Percentiles rank a stretch among this genome's conserved stretches.
These are phyloP conservation scores for Tuber magnatum DNA, from an alignment of 495 filamentous ascomycete genomes.

Conservation along the genomic window DNA sequence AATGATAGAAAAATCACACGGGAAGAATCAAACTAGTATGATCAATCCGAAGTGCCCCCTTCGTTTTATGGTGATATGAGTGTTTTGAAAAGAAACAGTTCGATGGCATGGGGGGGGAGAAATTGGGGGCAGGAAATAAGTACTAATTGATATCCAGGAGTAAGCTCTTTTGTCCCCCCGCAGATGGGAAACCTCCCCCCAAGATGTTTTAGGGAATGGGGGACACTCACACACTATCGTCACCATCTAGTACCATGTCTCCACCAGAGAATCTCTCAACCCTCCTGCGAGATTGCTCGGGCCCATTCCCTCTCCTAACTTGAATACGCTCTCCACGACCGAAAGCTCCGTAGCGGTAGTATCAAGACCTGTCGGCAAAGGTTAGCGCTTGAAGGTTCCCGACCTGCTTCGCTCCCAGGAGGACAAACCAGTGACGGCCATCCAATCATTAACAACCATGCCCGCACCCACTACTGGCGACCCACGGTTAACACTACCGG, in stretches of 20 bases:
- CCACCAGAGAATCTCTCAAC: conserved; percentile 95
- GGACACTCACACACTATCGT: not conserved
- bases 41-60: not conserved
- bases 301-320: conserved; percentile 78
- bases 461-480: conserved; percentile 91
- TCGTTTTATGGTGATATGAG: not conserved
- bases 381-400: conserved; percentile 43
- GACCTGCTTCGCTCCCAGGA: not conserved
- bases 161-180: not conserved
- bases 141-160: not conserved
- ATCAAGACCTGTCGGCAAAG: conserved; percentile 57
- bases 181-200: not conserved
- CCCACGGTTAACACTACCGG: conserved; percentile 86
- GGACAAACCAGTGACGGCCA: conserved; percentile 57
- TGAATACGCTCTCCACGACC: conserved; percentile 91
- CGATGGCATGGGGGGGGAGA: not conserved
- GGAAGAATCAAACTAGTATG: not conserved
- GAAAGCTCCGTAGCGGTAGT: conserved; percentile 95
- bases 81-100: not conserved
- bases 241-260: conserved; percentile 78
- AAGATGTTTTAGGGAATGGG: not conserved
- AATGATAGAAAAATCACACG: not conserved
- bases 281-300: conserved; percentile 65
- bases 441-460: conserved; percentile 99
- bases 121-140: not conserved